Evolutionary conservation across 108 stramenopile genomes (phyloP).

Genomic region (Nitzschia sp.): DNA sequence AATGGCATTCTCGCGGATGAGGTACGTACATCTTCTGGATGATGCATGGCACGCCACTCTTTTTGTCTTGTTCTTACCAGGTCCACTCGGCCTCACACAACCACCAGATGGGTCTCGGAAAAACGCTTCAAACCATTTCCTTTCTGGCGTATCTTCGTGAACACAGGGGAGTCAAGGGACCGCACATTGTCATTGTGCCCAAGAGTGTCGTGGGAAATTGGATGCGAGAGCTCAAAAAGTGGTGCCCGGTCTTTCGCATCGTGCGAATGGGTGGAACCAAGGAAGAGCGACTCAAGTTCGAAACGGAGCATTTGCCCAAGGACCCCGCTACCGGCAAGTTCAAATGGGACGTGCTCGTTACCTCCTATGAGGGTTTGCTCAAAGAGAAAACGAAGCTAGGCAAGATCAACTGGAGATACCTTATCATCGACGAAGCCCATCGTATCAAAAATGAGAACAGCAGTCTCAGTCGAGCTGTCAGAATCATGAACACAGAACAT

Average conservation of each 20-base stretch:
- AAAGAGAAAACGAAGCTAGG: constrained; percentile 83
- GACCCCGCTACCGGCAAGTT: constrained; percentile 52
- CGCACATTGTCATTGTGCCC: constrained; percentile 96
- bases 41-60: neutral
- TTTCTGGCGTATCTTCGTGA: constrained; percentile 93
- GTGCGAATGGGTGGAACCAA: constrained; percentile 92
- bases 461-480: constrained; percentile 74
- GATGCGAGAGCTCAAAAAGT: constrained; percentile 92
- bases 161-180: constrained; percentile 84
- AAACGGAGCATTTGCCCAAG: constrained; percentile 57
- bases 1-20: constrained; percentile 99
- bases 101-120: constrained; percentile 55
- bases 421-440: constrained; percentile 94
- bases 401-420: constrained; percentile 82
- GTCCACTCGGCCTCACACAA: neutral
- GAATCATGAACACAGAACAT: constrained; percentile 74
- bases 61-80: constrained; percentile 1
- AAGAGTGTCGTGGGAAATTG: constrained; percentile 96
- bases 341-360: constrained; percentile 94
- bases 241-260: constrained; percentile 90
- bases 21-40: constrained; percentile 54
- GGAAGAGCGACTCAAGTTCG: constrained; percentile 77
- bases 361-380: constrained; percentile 93
- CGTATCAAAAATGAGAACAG: constrained; percentile 99
- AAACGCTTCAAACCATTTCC: constrained; percentile 94